Evolutionary conservation across 768 basidiomycete genomes (phyloP).

Genomic region (Obba rivulosa): DNA sequence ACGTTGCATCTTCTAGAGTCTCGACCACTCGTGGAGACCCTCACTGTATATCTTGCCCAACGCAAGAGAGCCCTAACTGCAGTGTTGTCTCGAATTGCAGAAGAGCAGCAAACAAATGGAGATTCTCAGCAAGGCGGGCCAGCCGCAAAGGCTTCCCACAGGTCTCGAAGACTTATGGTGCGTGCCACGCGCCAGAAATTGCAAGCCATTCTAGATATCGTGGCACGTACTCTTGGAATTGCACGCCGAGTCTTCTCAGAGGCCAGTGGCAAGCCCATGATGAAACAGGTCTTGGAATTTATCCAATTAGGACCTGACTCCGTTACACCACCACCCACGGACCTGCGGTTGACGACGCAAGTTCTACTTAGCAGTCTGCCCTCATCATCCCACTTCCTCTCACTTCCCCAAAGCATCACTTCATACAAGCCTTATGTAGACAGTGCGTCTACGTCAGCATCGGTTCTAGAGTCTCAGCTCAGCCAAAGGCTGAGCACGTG

Average conservation of each 20-base stretch:
- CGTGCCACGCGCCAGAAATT: slow-evolving; percentile 52
- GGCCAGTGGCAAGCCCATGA: slow-evolving; percentile 36
- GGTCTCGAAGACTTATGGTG: slow-evolving; percentile 31
- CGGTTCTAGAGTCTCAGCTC: slow-evolving; percentile 40
- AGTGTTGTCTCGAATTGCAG: slow-evolving; percentile 24
- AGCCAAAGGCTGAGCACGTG: slow-evolving; percentile 50
- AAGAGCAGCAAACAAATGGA: slow-evolving; percentile 27
- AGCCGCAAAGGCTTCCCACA: slow-evolving; percentile 6
- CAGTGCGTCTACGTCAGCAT: slow-evolving; percentile 51
- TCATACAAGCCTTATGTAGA: slow-evolving; percentile 87
- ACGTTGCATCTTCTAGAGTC: slow-evolving; percentile 89
- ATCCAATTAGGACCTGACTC: slow-evolving; percentile 50
- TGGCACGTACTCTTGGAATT: slow-evolving; percentile 54
- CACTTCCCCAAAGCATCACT: slow-evolving; percentile 66
- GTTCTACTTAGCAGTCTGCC: slow-evolving; percentile 66
- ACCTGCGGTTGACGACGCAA: slow-evolving; percentile 61
- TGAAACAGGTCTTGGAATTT: slow-evolving; percentile 49
- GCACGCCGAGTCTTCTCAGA: slow-evolving; percentile 55
- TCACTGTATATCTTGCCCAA: slow-evolving; percentile 67
- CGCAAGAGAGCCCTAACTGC: slow-evolving; percentile 53
- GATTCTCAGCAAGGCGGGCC: slow-evolving; percentile 16
- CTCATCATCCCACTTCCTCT: slow-evolving; percentile 76
- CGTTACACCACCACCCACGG: slow-evolving; percentile 37
- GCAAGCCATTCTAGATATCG: slow-evolving; percentile 44
- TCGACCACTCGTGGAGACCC: slow-evolving; percentile 66